phyloP scores from a whole-genome alignment of 1,284 basidiomycete genomes.

The Trichosporon sp. region DNA sequence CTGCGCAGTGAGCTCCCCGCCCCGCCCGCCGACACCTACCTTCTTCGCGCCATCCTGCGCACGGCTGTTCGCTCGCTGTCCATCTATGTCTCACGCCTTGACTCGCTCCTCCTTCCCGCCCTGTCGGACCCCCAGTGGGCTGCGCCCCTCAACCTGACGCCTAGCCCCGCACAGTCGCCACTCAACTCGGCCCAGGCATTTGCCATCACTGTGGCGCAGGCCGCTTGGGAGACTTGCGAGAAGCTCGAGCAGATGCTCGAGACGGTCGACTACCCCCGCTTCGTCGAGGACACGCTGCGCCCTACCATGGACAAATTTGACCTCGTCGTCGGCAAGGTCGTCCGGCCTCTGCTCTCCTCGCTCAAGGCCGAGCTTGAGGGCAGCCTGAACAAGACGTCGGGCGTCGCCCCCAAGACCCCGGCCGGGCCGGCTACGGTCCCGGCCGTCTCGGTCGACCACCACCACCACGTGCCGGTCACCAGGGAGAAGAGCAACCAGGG shows the following conservation, averaged over 20 bases:
- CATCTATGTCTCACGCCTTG: slow-evolving; percentile 49
- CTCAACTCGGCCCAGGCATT: slow-evolving; percentile 48
- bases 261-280: slow-evolving; percentile 46
- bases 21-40: slow-evolving; percentile 45
- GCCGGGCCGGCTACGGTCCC: slow-evolving; percentile 38
- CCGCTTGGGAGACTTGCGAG: slow-evolving; percentile 51
- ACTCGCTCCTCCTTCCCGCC: slow-evolving; percentile 48
- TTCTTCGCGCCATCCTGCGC: slow-evolving; percentile 48
- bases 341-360: slow-evolving; percentile 44
- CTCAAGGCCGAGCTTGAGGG: slow-evolving; percentile 47
- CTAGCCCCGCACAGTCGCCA: slow-evolving; percentile 25
- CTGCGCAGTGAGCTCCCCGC: slow-evolving; percentile 38
- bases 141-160: slow-evolving; percentile 36
- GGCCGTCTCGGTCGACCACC: slow-evolving; percentile 16
- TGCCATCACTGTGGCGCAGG: slow-evolving; percentile 47
- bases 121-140: slow-evolving; percentile 45
- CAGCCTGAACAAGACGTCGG: slow-evolving; percentile 33
- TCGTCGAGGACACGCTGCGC: slow-evolving; percentile 57
- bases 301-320: slow-evolving; percentile 58
- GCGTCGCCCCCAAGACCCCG: slow-evolving; percentile 36
- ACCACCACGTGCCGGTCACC: slow-evolving; percentile 15
- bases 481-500: slow-evolving; percentile 33
- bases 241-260: slow-evolving; percentile 47
- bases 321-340: slow-evolving; percentile 48
- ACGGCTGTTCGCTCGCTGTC: slow-evolving; percentile 45